phyloP scores from a whole-genome alignment of 306 rosid genomes.

The Inga laurina region DNA sequence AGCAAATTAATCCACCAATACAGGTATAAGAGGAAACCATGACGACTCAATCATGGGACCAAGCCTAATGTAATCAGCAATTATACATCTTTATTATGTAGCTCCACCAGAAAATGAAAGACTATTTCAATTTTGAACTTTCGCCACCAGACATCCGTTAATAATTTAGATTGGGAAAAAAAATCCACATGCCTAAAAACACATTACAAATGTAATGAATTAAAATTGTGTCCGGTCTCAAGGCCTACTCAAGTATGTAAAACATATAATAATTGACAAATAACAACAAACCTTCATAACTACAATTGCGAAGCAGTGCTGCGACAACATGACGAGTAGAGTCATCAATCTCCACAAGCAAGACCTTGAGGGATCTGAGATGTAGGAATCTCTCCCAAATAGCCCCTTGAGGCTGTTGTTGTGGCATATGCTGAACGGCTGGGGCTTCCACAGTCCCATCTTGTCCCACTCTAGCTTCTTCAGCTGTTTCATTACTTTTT shows the following conservation, averaged over 20 bases:
- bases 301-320: conserved; percentile 92
- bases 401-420: conserved; percentile 71
- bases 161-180: neutral
- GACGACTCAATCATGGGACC: neutral
- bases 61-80: neutral
- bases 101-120: neutral
- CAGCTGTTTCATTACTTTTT: conserved; percentile 47
- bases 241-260: neutral
- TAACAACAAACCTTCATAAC: conserved; percentile 76
- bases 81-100: neutral
- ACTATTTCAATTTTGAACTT: neutral
- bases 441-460: conserved; percentile 45
- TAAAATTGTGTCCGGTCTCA: neutral
- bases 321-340: conserved; percentile 87
- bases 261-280: neutral
- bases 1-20: neutral
- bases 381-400: conserved; percentile 92
- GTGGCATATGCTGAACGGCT: conserved; percentile 46
- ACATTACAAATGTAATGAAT: neutral
- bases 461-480: conserved; percentile 50
- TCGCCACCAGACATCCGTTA: neutral
- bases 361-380: conserved; percentile 78
- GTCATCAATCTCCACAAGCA: conserved; percentile 87
- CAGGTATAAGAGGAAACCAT: conserved; percentile 4
- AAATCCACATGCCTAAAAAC: neutral